Evolutionary conservation across 2,329 filamentous ascomycete genomes (phyloP), one percentile per base, ranked within the genome.

Genomic region (Cladosporium colombiae): DNA sequence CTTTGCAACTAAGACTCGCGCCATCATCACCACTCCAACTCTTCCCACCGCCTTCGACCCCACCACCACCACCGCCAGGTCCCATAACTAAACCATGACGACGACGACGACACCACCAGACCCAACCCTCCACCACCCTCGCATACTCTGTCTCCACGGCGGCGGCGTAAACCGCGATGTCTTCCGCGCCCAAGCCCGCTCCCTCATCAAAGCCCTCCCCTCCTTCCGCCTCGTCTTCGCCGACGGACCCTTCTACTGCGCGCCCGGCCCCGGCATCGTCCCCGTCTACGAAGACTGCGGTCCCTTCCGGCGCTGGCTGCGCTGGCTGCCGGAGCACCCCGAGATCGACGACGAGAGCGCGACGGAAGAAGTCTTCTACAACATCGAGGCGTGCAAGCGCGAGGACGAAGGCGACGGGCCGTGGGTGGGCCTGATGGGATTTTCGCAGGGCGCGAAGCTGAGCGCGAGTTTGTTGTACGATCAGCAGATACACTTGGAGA

Each of bases 61-160:
- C 52, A 11, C 18, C 7, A 21, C 44, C 46, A 31, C 10, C 37
- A n/a, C 7, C 23, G 18, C 29, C 46, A 13, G 0, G 10, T 25
- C 44, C 31, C 21, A 23, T 6, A 40, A 35, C 33, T 35, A n/a
- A 46, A n/a, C 59, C 46, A 29, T 23, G n/a, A 31, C 59, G 7
- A 23, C 57, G 16, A 27, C 23, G 8, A 14, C 46, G 4, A 27
- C 37, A 11, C 16, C 58, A n/a, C 25, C 46, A 18, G 60, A 62
- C 52, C 61, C 67, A 10, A 68, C 65, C 62, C 72, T 73, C 64
- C 64, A 70, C 52, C 66, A 70, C 49, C 90, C 90, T 3, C 88
- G 90, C 66, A 87, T 93, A 70, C 88, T 93, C 70, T 93, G 90
- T 78, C 86, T 93, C n/a, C 91, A 93, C 77, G 91, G 91, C 74